Conservation (phyloP, 1,139 yeast genomes). For the Blastobotrys aristatus region DNA sequence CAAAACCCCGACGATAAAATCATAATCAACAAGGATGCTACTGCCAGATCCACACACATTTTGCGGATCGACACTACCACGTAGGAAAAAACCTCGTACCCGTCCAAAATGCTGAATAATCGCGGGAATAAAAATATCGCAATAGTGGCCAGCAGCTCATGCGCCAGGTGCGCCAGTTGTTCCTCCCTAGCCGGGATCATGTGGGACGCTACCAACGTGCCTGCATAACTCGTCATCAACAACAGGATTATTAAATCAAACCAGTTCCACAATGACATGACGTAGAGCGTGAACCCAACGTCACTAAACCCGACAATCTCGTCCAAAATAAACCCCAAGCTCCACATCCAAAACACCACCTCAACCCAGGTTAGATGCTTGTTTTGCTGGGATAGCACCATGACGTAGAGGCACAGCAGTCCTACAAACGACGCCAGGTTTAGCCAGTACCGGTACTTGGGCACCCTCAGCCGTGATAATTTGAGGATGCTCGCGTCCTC, state of each 20-base stretch:
- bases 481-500: conserved; percentile 36
- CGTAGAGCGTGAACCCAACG: conserved; percentile 37
- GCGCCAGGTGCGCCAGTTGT: conserved; percentile 30
- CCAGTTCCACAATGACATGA: conserved; percentile 38
- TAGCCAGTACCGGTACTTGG: conserved; percentile 38
- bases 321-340: conserved; percentile 37
- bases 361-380: conserved; percentile 24
- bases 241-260: conserved; percentile 34
- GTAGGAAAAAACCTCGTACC: conserved; percentile 50
- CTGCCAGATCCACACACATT: conserved; percentile 52
- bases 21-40: conserved; percentile 48
- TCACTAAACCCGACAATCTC: conserved; percentile 36
- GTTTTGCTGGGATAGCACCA: conserved; percentile 29
- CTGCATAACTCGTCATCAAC: conserved; percentile 31
- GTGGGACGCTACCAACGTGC: conserved; percentile 8
- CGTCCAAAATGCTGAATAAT: conserved; percentile 50
- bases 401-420: conserved; percentile 32
- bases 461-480: conserved; percentile 36
- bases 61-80: conserved; percentile 49
- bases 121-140: conserved; percentile 54
- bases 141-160: conserved; percentile 44
- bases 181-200: not conserved
- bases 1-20: conserved; percentile 56
- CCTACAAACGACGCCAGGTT: conserved; percentile 39
- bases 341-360: conserved; percentile 34